A percentile compares a stretch with the other conserved stretches of the same genome.
Evolutionary conservation across 768 basidiomycete genomes (phyloP).

Genomic region (Rhizopogon rudus): DNA sequence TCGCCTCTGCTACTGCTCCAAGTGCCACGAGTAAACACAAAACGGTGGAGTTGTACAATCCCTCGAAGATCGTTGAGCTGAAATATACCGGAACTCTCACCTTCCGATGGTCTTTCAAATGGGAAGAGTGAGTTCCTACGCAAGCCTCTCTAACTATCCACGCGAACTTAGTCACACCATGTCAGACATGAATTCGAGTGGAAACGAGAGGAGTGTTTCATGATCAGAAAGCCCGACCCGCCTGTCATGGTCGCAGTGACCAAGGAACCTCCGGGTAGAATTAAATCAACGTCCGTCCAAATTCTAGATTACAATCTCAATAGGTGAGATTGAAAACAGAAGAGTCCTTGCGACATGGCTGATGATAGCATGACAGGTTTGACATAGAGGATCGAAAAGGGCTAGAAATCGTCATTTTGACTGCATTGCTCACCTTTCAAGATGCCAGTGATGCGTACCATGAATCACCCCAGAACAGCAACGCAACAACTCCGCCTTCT

Average conservation of each 20-base stretch:
- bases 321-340: slow-evolving; percentile 35
- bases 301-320: slow-evolving; percentile 84
- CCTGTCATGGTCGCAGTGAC: slow-evolving; percentile 81
- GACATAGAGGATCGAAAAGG: slow-evolving; percentile 85
- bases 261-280: slow-evolving; percentile 63
- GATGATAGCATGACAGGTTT: slow-evolving; percentile 43
- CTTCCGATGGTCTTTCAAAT: slow-evolving; percentile 76
- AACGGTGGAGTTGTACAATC: slow-evolving; percentile 72
- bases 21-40: slow-evolving; percentile 66
- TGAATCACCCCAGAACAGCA: slow-evolving; percentile 22
- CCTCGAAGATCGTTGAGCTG: slow-evolving; percentile 62
- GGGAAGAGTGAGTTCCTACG: slow-evolving; percentile 64
- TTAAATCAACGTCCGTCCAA: slow-evolving; percentile 64
- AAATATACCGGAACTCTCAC: slow-evolving; percentile 68
- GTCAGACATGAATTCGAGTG: slow-evolving; percentile 79
- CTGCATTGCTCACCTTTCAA: slow-evolving; percentile 71
- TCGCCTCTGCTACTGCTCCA: slow-evolving; percentile 64
- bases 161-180: background rate
- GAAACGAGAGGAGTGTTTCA: slow-evolving; percentile 79
- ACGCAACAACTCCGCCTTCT: background rate
- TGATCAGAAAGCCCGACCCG: slow-evolving; percentile 82
- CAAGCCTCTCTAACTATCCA: background rate
- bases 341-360: background rate
- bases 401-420: slow-evolving; percentile 76
- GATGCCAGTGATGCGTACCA: slow-evolving; percentile 61